Percentiles rank a stretch among this genome's conserved stretches.
These are phyloP conservation scores for Mycena olivaceomarginata DNA, from an alignment of 768 basidiomycete genomes.

Conservation along the genomic window DNA sequence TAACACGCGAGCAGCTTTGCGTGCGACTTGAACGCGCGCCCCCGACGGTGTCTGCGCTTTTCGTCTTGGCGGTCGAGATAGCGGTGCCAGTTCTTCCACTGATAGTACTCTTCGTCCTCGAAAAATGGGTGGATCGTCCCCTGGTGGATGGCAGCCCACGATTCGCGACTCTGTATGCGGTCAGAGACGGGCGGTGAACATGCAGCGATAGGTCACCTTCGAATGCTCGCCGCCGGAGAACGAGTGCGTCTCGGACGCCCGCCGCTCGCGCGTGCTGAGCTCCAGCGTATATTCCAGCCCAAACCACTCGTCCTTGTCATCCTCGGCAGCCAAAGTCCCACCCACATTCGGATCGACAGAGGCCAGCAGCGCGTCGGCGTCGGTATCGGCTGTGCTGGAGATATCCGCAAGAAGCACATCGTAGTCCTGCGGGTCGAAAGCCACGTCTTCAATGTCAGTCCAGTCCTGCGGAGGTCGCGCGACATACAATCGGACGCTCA, in stretches of 20 bases:
- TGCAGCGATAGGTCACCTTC: constrained; percentile 49
- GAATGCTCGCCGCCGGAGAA: constrained; percentile 61
- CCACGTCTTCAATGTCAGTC: constrained; percentile 18
- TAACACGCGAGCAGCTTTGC: constrained; percentile 57
- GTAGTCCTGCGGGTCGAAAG: constrained; percentile 37
- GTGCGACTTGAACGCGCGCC: constrained; percentile 55
- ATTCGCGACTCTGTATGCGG: constrained; percentile 61
- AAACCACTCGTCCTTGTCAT: constrained; percentile 62
- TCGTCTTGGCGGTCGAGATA: constrained; percentile 62
- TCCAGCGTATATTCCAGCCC: constrained; percentile 66
- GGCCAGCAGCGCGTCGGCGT: not conserved
- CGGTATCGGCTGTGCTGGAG: constrained; percentile 16
- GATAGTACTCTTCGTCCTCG: constrained; percentile 63
- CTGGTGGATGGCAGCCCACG: constrained; percentile 65
- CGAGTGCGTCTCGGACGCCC: constrained; percentile 53
- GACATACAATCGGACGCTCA: constrained; percentile 52
- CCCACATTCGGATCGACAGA: not conserved
- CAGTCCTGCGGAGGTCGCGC: not conserved
- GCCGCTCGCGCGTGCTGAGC: constrained; percentile 61
- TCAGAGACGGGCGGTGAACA: not conserved
- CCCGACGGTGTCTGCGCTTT: constrained; percentile 53
- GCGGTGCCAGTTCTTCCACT: constrained; percentile 68
- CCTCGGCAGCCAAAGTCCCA: constrained; percentile 10
- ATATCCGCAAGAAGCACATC: constrained; percentile 48
- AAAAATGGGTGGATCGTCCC: constrained; percentile 60